These are phyloP conservation scores for Talaromyces rugulosus DNA, from an alignment of 2,329 filamentous ascomycete genomes.

Conservation along the genomic window DNA sequence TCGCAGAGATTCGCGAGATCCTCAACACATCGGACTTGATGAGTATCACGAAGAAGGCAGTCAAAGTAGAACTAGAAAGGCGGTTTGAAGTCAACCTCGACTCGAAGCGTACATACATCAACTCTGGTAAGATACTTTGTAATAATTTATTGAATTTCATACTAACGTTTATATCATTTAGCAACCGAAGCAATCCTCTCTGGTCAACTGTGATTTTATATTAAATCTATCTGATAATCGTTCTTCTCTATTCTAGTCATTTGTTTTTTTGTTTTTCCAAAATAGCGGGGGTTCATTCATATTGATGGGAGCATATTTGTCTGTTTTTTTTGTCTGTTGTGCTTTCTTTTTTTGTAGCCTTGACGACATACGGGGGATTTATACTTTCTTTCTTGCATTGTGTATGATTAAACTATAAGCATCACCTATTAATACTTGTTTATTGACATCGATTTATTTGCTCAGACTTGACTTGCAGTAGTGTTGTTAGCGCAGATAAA, in stretches of 20 bases:
- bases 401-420: background rate
- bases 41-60: constrained; percentile 97
- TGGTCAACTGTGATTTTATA: constrained; percentile 58
- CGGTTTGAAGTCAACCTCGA: constrained; percentile 85
- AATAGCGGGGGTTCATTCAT: constrained; percentile 1
- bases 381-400: background rate
- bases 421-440: background rate
- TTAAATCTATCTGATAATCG: background rate
- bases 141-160: constrained; percentile 21
- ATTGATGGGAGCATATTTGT: background rate
- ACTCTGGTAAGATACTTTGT: constrained; percentile 64
- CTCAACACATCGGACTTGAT: constrained; percentile 88
- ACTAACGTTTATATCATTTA: constrained; percentile 27
- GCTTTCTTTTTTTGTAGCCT: background rate
- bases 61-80: constrained; percentile 88
- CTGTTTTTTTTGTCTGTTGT: background rate
- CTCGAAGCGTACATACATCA: constrained; percentile 86
- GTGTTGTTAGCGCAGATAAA: background rate
- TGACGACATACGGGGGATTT: background rate
- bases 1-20: constrained; percentile 93
- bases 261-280: constrained; percentile 3
- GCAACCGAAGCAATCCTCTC: constrained; percentile 77
- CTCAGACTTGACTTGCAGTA: background rate
- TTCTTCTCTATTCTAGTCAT: background rate
- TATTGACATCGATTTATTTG: background rate